Conservation (phyloP, 2,329 filamentous ascomycete genomes). For the Aspergillus terreus region DNA sequence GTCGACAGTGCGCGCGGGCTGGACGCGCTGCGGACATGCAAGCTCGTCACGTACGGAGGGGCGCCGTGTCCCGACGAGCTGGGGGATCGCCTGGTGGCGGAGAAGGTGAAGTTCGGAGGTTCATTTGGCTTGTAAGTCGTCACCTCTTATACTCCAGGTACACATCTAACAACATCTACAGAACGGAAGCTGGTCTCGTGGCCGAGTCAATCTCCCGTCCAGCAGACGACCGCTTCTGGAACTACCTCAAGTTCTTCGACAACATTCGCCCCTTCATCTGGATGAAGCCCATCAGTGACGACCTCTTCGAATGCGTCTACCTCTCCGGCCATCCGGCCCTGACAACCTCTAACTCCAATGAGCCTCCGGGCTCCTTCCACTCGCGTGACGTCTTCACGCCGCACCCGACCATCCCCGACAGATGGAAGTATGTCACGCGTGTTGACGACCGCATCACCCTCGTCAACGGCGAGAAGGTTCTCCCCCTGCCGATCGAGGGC, state of each 20-base stretch:
- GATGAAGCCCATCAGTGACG: constrained; percentile 32
- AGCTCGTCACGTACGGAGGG: constrained; percentile 40
- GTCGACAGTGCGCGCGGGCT: constrained; percentile 35
- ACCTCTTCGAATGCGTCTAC: constrained; percentile 30
- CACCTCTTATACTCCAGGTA: too few species aligned
- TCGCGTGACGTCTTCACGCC: constrained; percentile 31
- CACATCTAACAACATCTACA: constrained; percentile 14
- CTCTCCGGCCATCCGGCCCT: constrained; percentile 28
- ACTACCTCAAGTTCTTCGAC: constrained; percentile 40
- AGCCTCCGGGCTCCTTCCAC: constrained; percentile 31
- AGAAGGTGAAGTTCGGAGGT: constrained; percentile 35
- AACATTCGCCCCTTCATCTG: constrained; percentile 34
- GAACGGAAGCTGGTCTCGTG: constrained; percentile 43
- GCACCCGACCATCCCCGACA: constrained; percentile 25
- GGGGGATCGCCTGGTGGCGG: constrained; percentile 36
- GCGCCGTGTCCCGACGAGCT: constrained; percentile 43
- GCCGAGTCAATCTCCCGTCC: constrained; percentile 41
- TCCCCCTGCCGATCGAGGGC: constrained; percentile 32
- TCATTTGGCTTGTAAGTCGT: constrained; percentile 39
- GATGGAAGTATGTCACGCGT: constrained; percentile 33
- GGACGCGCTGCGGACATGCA: constrained; percentile 33
- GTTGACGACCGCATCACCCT: constrained; percentile 32
- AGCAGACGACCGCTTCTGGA: constrained; percentile 39
- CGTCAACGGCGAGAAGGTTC: constrained; percentile 32
- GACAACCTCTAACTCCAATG: constrained; percentile 28